These are phyloP conservation scores for Naegleria lovaniensis DNA, from an alignment of 208 protist species.

Conservation along the genomic window DNA sequence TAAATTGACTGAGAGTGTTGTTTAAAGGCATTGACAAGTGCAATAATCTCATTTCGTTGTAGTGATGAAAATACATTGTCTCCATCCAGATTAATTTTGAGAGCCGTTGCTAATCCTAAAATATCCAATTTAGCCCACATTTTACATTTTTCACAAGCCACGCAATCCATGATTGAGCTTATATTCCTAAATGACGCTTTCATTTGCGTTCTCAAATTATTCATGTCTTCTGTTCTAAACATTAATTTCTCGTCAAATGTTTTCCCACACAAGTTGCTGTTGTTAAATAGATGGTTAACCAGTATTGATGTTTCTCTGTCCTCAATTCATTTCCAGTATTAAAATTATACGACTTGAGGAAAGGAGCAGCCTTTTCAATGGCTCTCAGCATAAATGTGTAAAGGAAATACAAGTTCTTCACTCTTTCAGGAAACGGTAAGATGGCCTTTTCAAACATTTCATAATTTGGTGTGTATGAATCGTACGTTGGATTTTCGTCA, in stretches of 20 bases:
- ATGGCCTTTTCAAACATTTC: constrained; percentile 46
- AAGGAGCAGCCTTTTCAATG: constrained; percentile 50
- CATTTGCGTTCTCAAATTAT: constrained; percentile 60
- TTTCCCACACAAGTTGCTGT: constrained; percentile 52
- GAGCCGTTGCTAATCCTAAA: constrained; percentile 67
- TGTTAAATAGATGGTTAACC: constrained; percentile 57
- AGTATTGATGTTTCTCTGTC: constrained; percentile 51
- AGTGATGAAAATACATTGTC: constrained; percentile 36
- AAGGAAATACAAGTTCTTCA: constrained; percentile 72
- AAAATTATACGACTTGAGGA: constrained; percentile 17
- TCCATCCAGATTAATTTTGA: constrained; percentile 63
- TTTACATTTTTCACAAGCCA: constrained; percentile 80
- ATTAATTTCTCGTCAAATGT: constrained; percentile 73
- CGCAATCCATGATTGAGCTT: constrained; percentile 75
- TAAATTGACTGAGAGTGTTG: constrained; percentile 9
- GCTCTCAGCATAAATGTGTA: constrained; percentile 75
- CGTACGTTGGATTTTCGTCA: constrained; percentile 39
- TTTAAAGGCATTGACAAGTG: constrained; percentile 56
- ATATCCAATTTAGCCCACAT: constrained; percentile 77
- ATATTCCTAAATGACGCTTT: constrained; percentile 66
- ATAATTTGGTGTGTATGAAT: constrained; percentile 73
- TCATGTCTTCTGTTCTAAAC: constrained; percentile 55
- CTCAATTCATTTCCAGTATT: constrained; percentile 42
- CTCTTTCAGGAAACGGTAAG: constrained; percentile 50
- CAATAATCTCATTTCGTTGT: constrained; percentile 62